Percentiles rank a stretch among this genome's conserved stretches.
phyloP scores from a whole-genome alignment of 345 rosid species.

The Carallia brachiata region DNA sequence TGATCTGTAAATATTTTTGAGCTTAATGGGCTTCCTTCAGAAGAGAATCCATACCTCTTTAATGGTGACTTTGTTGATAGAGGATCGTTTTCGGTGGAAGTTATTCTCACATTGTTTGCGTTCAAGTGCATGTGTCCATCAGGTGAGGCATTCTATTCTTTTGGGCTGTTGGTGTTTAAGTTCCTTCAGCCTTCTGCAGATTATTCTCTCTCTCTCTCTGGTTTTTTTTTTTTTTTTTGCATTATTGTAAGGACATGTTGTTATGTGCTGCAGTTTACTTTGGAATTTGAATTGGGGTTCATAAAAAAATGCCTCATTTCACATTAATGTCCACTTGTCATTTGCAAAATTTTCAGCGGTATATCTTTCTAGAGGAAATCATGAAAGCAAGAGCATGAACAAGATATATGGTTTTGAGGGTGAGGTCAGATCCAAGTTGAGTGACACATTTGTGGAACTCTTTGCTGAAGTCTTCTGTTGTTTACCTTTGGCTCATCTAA shows the following conservation, averaged over 20 bases:
- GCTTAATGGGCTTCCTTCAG: constrained; percentile 94
- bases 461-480: constrained; percentile 95
- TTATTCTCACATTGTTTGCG: constrained; percentile 90
- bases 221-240: background rate
- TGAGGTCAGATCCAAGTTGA: constrained; percentile 90
- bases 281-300: background rate
- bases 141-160: constrained; percentile 39
- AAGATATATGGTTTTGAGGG: constrained; percentile 99
- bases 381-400: constrained; percentile 99
- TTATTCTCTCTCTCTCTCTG: background rate
- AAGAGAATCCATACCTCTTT: constrained; percentile 90
- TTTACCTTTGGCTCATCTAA: constrained; percentile 86
- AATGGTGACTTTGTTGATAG: constrained; percentile 98
- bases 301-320: background rate
- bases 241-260: background rate
- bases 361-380: constrained; percentile 93
- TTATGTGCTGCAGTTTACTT: background rate
- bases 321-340: constrained; percentile 8
- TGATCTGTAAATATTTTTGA: constrained; percentile 89
- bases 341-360: constrained; percentile 57
- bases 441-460: constrained; percentile 85
- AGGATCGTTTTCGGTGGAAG: constrained; percentile 91
- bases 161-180: background rate
- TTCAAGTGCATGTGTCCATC: constrained; percentile 92
- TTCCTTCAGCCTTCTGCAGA: background rate